Base-by-base conservation (phyloP, 495 filamentous ascomycete genomes). In the Hypomontagnella submonticulosa region DNA sequence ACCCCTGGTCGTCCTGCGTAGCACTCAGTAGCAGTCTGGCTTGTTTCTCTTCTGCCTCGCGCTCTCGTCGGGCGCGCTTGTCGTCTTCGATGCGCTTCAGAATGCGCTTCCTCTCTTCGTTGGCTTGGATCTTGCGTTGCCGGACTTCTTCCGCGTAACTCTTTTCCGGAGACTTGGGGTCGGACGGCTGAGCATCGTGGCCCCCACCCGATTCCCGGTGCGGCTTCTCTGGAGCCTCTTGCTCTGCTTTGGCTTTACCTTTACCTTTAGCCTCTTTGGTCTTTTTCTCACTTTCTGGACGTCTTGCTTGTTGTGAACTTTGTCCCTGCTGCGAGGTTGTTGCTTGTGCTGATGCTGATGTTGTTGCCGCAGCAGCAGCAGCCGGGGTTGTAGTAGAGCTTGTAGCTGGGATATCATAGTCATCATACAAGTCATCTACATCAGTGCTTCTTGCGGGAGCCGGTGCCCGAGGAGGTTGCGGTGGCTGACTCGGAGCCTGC, bases 41-140 rank as follows among this genome's bases (percentile, higher is more conserved):
- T 38, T 79, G 77, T 68, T 81, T 85, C 30, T 79, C 77, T 41
- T 75, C 75, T 7, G 79, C 80, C 36, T 85, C 84, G 11, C 79
- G 76, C 16, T 79, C 79, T 36, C 78, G 80, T 11, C 91, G 83
- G 50, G 86, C 87, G 1, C 76, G 79, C 71, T 87, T 90, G 74
- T 93, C 89, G 64, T 89, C 82, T 48, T 89, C 87, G 55, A 90
- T 86, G 42, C 81, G 81, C 50, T 79, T 81, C 41, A 89, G 74
- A 34, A 90, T 86, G 0, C 88, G 77, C 47, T 82, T 78, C 15
- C 88, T 79, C 67, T 90, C 88, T 43, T 83, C 82, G 34, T 79
- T 73, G 0, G 84, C 86, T 11, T 86, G 84, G n/a, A 77, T 68
- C 60, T 85, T 77, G 38, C 78, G 76, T 51, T 81, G 81, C 53